Evolutionary conservation across 2,329 filamentous ascomycete species (phyloP), one percentile per base, ranked within the genome.

Genomic region (Rhexocercosporidium sp.): DNA sequence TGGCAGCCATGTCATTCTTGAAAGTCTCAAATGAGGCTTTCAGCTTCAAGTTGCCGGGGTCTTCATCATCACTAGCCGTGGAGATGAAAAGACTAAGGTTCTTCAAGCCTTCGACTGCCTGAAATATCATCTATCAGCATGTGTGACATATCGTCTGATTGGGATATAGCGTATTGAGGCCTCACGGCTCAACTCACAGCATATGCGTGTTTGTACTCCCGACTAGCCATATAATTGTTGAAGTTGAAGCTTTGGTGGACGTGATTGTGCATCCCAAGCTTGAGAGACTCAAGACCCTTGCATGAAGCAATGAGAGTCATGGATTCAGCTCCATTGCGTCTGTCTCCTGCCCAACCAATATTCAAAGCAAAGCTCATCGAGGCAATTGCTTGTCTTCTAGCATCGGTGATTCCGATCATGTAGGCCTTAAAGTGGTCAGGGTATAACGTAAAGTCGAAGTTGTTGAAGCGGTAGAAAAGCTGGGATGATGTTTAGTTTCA

Each of bases 401-500:
- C 20, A 5, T 60, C 37, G 14, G 71, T 73, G 11, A 73, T 67
- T 1, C 68, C 71, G 27, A 70, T 59, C 12, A 73, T 60, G 46
- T 69, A 73, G 12, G 49, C 61, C 14, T 62, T 54, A 1, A 61
- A 12, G 7, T 41, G 8, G 2, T 12, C 5, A 11, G 2, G 14
- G 14, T 51, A 12, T 9, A 6, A 8, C 34, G 12, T 9, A 8
- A 71, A 70, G 12, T 66, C 20, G 31, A 73, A 72, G 3, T 37
- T 14, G 37, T 73, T 73, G 37, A 44, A 37, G 14, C 62, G 41
- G 46, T 73, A 73, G 64, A 73, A 72, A 0, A 67, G 12, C 63
- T 65, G 41, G 8, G 14, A 37, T 7, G 22, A 37, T 34, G 22
- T 20, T 31, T 25, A 20, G 39, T 27, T 29, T 22, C 20, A 47